These are phyloP conservation scores for Boehmeria nivea DNA, from an alignment of 306 rosid genomes.

Conservation along the genomic window DNA sequence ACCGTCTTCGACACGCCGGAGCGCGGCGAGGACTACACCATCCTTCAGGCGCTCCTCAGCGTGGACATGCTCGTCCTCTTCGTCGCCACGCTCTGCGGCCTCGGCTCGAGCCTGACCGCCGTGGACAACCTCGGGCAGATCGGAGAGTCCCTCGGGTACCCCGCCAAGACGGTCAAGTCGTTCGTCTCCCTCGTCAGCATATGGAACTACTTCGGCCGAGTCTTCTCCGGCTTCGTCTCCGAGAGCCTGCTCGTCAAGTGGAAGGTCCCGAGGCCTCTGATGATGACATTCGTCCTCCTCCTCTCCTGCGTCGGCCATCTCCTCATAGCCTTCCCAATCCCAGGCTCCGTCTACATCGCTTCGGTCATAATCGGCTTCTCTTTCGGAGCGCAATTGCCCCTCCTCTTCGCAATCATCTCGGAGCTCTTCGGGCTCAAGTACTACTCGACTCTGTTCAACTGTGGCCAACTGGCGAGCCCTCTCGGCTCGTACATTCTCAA, in stretches of 20 bases:
- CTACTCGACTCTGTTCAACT: slow-evolving; percentile 45
- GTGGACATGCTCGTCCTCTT: slow-evolving; percentile 36
- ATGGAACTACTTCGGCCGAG: slow-evolving; percentile 54
- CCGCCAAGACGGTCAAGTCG: slow-evolving; percentile 14
- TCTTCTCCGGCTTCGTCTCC: slow-evolving; percentile 41
- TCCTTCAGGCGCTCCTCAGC: slow-evolving; percentile 41
- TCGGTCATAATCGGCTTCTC: slow-evolving; percentile 44
- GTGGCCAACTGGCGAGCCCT: slow-evolving; percentile 44
- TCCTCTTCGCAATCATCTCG: slow-evolving; percentile 45
- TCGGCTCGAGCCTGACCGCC: slow-evolving; percentile 42
- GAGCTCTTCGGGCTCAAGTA: slow-evolving; percentile 50
- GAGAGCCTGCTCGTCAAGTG: slow-evolving; percentile 28
- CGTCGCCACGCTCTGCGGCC: slow-evolving; percentile 31
- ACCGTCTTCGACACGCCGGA: slow-evolving; percentile 18
- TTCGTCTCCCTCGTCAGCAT: slow-evolving; percentile 43
- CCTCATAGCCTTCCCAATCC: slow-evolving; percentile 39
- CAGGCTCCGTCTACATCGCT: slow-evolving; percentile 35
- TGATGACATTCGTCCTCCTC: slow-evolving; percentile 37
- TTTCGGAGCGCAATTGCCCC: slow-evolving; percentile 43
- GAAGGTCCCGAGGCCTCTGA: slow-evolving; percentile 36
- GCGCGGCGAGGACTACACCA: slow-evolving; percentile 49
- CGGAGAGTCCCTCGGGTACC: slow-evolving; percentile 45
- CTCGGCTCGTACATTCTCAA: slow-evolving; percentile 42
- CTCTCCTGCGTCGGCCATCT: slow-evolving; percentile 35
- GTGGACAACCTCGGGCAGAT: slow-evolving; percentile 49